Percentiles rank a stretch among this genome's conserved stretches.
These are phyloP conservation scores for Schizochytrium sp. DNA, from an alignment of 108 stramenopile genomes.

Conservation along the genomic window DNA sequence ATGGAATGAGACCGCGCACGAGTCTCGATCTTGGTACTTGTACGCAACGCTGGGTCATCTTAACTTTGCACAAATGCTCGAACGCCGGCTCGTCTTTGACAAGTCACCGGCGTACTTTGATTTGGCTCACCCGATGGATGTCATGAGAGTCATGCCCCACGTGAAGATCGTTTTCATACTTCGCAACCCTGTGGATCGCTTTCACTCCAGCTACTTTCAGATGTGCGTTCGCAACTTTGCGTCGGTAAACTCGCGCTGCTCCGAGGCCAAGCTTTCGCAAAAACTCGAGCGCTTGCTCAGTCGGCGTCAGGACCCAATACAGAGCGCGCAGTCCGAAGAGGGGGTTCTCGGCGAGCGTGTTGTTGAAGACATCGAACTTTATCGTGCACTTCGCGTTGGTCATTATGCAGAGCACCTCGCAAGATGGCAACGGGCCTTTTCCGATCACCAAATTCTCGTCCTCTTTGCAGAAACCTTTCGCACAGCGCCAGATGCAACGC, in stretches of 20 bases:
- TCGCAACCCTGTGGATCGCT: not conserved
- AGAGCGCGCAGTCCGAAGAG: not conserved
- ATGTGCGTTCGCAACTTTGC: not conserved
- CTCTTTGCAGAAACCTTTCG: not conserved
- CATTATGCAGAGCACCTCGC: not conserved
- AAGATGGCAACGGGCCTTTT: not conserved
- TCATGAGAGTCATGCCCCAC: not conserved
- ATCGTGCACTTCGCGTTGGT: not conserved
- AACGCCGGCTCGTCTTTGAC: not conserved
- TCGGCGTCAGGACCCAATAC: not conserved
- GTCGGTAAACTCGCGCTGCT: not conserved
- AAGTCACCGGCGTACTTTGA: slow-evolving; percentile 4
- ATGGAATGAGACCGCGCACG: not conserved
- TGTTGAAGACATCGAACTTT: not conserved
- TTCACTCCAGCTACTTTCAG: not conserved
- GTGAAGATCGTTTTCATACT: not conserved
- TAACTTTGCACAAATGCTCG: not conserved
- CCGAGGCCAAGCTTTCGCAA: not conserved
- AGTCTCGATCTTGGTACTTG: not conserved
- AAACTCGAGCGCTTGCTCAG: not conserved
- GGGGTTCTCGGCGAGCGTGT: not conserved
- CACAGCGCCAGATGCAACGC: not conserved
- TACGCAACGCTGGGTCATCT: not conserved
- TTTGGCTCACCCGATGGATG: not conserved
- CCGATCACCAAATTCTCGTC: not conserved